A percentile compares a stretch with the other conserved stretches of the same genome.
phyloP scores from a whole-genome alignment of 2,329 filamentous ascomycete species.

The Alternaria triticina region DNA sequence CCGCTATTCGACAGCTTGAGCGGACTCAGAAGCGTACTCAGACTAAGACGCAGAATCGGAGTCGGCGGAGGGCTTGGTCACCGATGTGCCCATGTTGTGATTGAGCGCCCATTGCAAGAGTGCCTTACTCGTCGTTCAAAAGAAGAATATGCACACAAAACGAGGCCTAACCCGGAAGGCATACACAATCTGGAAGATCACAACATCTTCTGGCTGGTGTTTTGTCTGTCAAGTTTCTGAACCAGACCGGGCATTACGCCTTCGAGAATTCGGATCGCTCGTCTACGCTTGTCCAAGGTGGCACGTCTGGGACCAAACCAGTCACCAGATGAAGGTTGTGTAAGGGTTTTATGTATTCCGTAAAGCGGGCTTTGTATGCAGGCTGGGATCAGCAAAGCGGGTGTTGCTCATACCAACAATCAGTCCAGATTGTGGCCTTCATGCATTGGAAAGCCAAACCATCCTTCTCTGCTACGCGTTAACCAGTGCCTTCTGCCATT shows the following conservation, averaged over 20 bases:
- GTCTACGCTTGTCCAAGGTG: not conserved
- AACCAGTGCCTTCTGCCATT: not conserved
- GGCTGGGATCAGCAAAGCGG: not conserved
- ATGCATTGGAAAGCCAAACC: not conserved
- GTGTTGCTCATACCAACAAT: not conserved
- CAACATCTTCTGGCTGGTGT: too few relatives aligned
- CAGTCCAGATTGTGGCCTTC: not conserved
- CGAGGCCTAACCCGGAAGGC: too few relatives aligned
- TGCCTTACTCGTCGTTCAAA: not conserved
- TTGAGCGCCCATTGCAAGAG: not conserved
- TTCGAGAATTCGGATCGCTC: not conserved
- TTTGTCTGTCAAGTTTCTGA: too few relatives aligned
- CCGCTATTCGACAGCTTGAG: not conserved
- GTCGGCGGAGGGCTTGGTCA: not conserved
- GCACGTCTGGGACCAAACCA: not conserved
- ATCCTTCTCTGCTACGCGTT: not conserved
- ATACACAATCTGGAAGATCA: too few relatives aligned
- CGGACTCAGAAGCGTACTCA: not conserved
- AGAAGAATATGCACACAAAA: not conserved
- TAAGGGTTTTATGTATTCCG: not conserved
- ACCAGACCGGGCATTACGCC: too few relatives aligned
- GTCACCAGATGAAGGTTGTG: not conserved
- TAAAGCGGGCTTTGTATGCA: not conserved
- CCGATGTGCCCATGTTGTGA: not conserved
- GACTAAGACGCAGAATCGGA: not conserved